phyloP scores from a whole-genome alignment of 805 yeast genomes.

The Pichia eremophila region DNA sequence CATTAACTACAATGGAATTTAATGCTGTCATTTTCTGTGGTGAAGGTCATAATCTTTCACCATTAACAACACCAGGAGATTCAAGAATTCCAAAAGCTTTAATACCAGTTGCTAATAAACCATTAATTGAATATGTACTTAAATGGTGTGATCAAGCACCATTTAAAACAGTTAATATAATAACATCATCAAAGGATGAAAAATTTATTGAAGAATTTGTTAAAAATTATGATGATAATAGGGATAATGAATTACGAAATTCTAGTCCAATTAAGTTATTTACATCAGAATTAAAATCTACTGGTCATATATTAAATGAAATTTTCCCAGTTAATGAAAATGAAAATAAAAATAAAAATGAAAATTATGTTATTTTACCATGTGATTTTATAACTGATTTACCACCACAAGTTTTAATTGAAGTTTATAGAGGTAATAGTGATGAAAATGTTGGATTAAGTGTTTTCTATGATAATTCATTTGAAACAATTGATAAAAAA shows the following conservation, averaged over 20 bases:
- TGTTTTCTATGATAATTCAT: conserved; percentile 62
- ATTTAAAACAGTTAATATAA: conserved; percentile 60
- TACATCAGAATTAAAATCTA: conserved; percentile 38
- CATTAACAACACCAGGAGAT: conserved; percentile 54
- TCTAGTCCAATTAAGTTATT: conserved; percentile 33
- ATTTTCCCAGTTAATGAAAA: conserved; percentile 5
- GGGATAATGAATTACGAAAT: conserved; percentile 27
- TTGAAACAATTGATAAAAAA: conserved; percentile 75
- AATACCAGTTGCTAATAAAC: conserved; percentile 81
- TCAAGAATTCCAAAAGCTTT: conserved; percentile 75
- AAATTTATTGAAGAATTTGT: conserved; percentile 41
- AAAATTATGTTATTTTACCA: conserved; percentile 73
- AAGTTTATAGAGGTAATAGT: conserved; percentile 67
- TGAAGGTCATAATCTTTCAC: conserved; percentile 61
- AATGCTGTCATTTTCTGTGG: conserved; percentile 91
- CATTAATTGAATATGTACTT: conserved; percentile 78
- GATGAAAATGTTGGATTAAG: conserved; percentile 63
- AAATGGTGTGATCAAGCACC: conserved; percentile 91
- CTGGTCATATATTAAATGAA: conserved; percentile 52
- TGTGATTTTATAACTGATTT: conserved; percentile 91
- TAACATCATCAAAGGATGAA: conserved; percentile 37
- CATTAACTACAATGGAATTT: conserved; percentile 56
- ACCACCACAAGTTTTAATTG: conserved; percentile 82
- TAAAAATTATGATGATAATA: conserved; percentile 33
- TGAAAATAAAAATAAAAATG: neutral